Percentiles rank a stretch among this genome's conserved stretches.
Evolutionary conservation across 2,329 filamentous ascomycete species (phyloP).

Genomic region (Penicillium thymicola): DNA sequence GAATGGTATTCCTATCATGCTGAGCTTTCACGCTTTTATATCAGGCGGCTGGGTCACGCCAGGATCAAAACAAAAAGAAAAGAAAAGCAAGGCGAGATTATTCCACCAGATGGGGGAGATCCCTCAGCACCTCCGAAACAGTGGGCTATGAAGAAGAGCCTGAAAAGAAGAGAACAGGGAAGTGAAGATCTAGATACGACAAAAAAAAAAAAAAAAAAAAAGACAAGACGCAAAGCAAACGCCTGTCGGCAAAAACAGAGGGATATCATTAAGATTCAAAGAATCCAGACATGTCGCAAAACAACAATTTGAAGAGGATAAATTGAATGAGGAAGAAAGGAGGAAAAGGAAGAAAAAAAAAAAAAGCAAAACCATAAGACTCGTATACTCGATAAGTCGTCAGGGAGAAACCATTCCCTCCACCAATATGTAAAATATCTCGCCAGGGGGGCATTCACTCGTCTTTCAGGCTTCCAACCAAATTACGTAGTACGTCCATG

Average conservation of each 20-base stretch:
- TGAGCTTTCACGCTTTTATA: conserved; percentile 24
- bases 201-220: conserved; percentile 9
- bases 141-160: conserved; percentile 6
- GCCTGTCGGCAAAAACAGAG: conserved; percentile 24
- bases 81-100: background rate
- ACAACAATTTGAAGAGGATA: conserved; percentile 6
- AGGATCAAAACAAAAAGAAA: conserved; percentile 5
- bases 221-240: conserved; percentile 9
- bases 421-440: background rate
- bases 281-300: conserved; percentile 21
- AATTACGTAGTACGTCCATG: conserved; percentile 38
- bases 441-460: conserved; percentile 19
- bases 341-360: background rate
- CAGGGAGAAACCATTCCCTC: conserved; percentile 16
- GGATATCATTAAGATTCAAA: conserved; percentile 30
- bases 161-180: conserved; percentile 7
- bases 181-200: conserved; percentile 4
- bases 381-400: conserved; percentile 29
- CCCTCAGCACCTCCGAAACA: background rate
- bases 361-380: conserved; percentile 19
- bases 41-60: conserved; percentile 3
- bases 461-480: conserved; percentile 41
- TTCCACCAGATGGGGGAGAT: background rate
- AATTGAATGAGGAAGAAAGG: background rate
- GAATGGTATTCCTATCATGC: conserved; percentile 23